Percentiles rank a stretch among this genome's conserved stretches.
Evolutionary conservation across 2,329 filamentous ascomycete genomes (phyloP).

Genomic region (Penicillium sp.): DNA sequence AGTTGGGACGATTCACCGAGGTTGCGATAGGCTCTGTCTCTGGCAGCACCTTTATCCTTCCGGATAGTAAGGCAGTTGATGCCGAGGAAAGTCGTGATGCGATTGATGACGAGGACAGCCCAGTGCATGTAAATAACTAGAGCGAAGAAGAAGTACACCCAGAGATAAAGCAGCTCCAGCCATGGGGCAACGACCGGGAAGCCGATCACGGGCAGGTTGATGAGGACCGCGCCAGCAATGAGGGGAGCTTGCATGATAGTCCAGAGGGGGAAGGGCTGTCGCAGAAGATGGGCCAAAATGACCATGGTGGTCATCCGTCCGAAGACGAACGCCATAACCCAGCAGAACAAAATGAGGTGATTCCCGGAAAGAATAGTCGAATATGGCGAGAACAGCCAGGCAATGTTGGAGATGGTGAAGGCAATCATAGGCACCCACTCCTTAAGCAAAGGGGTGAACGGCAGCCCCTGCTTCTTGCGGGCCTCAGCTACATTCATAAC

Average conservation of each 20-base stretch:
- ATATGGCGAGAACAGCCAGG: slow-evolving; percentile 88
- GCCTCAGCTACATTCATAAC: slow-evolving; percentile 80
- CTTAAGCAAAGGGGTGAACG: slow-evolving; percentile 77
- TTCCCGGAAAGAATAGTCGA: slow-evolving; percentile 79
- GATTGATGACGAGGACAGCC: slow-evolving; percentile 85
- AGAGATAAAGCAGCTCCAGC: slow-evolving; percentile 76
- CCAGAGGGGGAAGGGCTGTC: slow-evolving; percentile 95
- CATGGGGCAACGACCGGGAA: slow-evolving; percentile 62
- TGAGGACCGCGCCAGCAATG: slow-evolving; percentile 76
- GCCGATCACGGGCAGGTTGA: slow-evolving; percentile 76
- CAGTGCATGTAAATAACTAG: slow-evolving; percentile 85
- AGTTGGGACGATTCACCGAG: slow-evolving; percentile 27
- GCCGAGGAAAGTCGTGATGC: slow-evolving; percentile 86
- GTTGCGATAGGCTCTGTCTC: slow-evolving; percentile 35
- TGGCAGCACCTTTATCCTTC: slow-evolving; percentile 30
- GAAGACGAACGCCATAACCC: slow-evolving; percentile 95
- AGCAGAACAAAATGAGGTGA: slow-evolving; percentile 84
- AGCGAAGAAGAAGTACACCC: slow-evolving; percentile 79
- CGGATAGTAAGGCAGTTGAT: slow-evolving; percentile 92
- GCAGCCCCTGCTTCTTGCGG: slow-evolving; percentile 66
- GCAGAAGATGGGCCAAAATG: slow-evolving; percentile 90
- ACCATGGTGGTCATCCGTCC: slow-evolving; percentile 99
- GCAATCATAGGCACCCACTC: slow-evolving; percentile 92
- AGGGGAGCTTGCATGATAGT: slow-evolving; percentile 86
- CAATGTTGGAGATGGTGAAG: slow-evolving; percentile 69